These are phyloP conservation scores for Trichophyton simii DNA, from an alignment of 2,329 filamentous ascomycete species.

Conservation along the genomic window DNA sequence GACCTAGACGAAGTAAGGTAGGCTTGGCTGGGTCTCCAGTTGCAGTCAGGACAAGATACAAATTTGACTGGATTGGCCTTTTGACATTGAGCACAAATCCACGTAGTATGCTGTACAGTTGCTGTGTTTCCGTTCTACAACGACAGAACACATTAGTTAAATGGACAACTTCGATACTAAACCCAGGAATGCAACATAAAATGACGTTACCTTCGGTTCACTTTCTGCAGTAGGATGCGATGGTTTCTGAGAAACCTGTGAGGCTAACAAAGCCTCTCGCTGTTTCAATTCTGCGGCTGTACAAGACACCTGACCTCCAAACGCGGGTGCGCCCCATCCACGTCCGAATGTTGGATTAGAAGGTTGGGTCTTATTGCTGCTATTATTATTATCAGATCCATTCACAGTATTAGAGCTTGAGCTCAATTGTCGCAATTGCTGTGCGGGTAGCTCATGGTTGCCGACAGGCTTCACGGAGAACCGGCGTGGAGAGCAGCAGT, in stretches of 20 bases:
- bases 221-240: not conserved
- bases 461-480: not conserved
- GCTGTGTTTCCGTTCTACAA: not conserved
- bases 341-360: not conserved
- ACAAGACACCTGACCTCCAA: conserved; percentile 3
- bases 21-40: not conserved
- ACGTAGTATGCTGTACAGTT: not conserved
- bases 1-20: not conserved
- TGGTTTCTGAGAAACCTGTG: not conserved
- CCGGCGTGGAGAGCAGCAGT: not conserved
- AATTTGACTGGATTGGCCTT: not conserved
- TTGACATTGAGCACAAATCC: not conserved
- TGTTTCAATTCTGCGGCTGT: conserved; percentile 15
- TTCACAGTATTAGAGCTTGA: not conserved
- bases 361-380: not conserved
- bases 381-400: not conserved
- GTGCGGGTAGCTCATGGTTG: not conserved
- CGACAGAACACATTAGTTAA: not conserved
- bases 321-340: conserved; percentile 8
- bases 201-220: not conserved
- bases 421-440: not conserved
- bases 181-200: not conserved
- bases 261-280: conserved; percentile 5
- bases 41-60: not conserved
- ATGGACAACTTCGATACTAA: not conserved